These are phyloP conservation scores for Shiraia sp. DNA, from an alignment of 2,329 filamentous ascomycete species.

Conservation along the genomic window DNA sequence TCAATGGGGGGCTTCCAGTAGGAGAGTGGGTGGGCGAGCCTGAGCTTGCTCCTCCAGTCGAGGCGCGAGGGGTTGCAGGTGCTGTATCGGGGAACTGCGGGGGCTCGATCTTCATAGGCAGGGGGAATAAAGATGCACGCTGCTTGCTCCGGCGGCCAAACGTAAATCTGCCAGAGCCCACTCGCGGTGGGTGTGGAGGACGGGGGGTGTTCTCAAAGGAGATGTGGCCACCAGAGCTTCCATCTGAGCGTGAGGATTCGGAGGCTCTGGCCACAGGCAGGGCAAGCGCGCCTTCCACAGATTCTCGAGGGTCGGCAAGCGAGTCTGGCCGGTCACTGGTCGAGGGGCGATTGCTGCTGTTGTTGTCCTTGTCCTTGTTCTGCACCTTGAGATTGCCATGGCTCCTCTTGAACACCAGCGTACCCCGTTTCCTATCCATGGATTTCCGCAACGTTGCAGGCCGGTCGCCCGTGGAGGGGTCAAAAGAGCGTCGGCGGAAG, in stretches of 20 bases:
- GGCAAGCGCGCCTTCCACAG: constrained; percentile 64
- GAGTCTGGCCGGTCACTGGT: constrained; percentile 55
- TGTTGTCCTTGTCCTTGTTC: constrained; percentile 37
- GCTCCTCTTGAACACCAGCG: constrained; percentile 35
- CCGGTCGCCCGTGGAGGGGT: constrained; percentile 35
- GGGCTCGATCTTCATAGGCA: constrained; percentile 73
- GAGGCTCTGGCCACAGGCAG: constrained; percentile 70
- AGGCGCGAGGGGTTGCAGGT: constrained; percentile 52
- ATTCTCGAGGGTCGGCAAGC: constrained; percentile 65
- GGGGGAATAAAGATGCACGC: constrained; percentile 78
- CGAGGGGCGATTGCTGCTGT: constrained; percentile 58
- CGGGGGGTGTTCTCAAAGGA: constrained; percentile 40
- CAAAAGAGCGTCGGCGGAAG: constrained; percentile 42
- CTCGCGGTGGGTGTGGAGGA: constrained; percentile 60
- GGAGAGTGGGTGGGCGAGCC: constrained; percentile 39
- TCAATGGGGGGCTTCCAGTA: constrained; percentile 43
- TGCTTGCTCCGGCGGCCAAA: constrained; percentile 69
- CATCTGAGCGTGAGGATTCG: constrained; percentile 89
- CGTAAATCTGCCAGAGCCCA: constrained; percentile 69
- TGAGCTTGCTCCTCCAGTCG: constrained; percentile 44
- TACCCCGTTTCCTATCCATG: constrained; percentile 39
- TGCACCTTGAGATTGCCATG: constrained; percentile 39
- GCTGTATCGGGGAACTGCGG: constrained; percentile 50
- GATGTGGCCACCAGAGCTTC: constrained; percentile 64
- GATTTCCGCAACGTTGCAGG: constrained; percentile 39